Evolutionary conservation across 306 rosid species (phyloP).

Genomic region (Acacia confusa): DNA sequence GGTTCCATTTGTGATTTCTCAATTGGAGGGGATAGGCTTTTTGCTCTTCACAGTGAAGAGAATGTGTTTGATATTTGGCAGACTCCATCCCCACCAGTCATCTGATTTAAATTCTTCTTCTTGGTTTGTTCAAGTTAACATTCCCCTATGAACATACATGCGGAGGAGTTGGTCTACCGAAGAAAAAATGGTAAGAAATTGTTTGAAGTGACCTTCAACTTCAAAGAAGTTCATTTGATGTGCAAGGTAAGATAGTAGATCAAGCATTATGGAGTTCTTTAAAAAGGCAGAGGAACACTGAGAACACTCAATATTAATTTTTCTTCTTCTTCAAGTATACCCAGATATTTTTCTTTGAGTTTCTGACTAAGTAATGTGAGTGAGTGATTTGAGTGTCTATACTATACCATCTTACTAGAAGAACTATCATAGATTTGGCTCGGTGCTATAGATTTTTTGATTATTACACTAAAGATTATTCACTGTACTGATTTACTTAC

Average conservation of each 20-base stretch:
- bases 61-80: constrained; percentile 97
- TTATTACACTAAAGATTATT: constrained; percentile 14
- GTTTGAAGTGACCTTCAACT: no score
- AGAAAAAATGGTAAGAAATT: no score
- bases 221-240: no score
- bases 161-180: no score
- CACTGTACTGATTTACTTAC: neutral
- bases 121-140: neutral
- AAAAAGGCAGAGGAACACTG: no score
- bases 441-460: constrained; percentile 30
- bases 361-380: constrained; percentile 10
- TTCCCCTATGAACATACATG: no score
- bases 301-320: no score
- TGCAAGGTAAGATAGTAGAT: no score
- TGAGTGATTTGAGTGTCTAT: constrained; percentile 30
- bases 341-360: constrained; percentile 33
- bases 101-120: constrained; percentile 43
- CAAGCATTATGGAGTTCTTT: no score
- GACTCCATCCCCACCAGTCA: constrained; percentile 73
- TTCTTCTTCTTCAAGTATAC: constrained; percentile 2
- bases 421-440: neutral
- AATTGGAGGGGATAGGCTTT: constrained; percentile 92
- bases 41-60: constrained; percentile 89
- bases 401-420: neutral
- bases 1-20: constrained; percentile 96